Evolutionary conservation across 345 rosid genomes (phyloP).

Genomic region (Salix suchowensis): DNA sequence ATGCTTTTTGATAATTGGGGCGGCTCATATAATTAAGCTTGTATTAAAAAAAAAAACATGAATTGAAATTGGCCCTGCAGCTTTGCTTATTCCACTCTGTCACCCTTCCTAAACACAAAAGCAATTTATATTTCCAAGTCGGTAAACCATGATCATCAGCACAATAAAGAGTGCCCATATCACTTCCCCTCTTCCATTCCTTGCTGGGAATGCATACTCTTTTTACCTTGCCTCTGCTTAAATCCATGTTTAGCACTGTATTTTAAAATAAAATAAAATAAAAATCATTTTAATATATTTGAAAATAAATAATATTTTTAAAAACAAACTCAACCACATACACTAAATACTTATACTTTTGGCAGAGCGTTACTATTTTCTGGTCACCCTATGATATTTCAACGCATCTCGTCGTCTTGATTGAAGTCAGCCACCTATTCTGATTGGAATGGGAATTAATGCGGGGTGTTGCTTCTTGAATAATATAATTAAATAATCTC

Average conservation of each 20-base stretch:
- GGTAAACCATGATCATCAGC: no score
- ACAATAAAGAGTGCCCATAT: conserved; percentile 7
- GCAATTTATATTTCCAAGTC: neutral
- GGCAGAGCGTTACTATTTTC: conserved; percentile 4
- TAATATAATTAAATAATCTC: no score
- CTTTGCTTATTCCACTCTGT: no score
- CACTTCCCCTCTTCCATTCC: neutral
- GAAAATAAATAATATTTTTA: no score
- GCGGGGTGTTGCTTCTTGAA: neutral
- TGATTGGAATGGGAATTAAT: neutral
- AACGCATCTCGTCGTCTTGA: neutral
- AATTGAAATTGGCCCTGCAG: neutral
- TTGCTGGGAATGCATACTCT: conserved; percentile 20
- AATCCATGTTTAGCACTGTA: no score
- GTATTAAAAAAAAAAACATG: neutral
- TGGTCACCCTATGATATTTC: neutral
- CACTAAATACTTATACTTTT: no score
- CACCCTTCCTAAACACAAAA: no score
- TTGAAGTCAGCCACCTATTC: neutral
- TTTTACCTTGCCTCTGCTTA: conserved; percentile 14
- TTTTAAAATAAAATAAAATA: no score
- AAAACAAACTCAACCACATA: no score
- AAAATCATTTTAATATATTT: no score
- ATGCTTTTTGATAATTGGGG: neutral
- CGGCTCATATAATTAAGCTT: neutral